A percentile compares a stretch with the other conserved stretches of the same genome.
These are phyloP conservation scores for Xerocomus spinulosus DNA, from an alignment of 768 basidiomycete species.

Conservation along the genomic window DNA sequence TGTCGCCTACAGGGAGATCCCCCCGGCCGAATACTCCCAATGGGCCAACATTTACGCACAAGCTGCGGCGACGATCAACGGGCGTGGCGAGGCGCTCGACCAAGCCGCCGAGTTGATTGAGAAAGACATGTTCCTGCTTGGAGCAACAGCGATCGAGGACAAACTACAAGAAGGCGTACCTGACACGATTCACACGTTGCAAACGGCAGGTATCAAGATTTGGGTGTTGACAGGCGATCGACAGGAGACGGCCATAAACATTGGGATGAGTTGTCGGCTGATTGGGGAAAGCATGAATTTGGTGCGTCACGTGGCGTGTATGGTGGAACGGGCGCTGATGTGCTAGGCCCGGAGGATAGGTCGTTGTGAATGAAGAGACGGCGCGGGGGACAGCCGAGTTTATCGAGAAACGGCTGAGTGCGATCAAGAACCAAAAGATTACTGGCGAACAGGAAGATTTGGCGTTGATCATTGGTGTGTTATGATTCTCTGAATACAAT, in stretches of 20 bases:
- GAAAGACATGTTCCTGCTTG: constrained; percentile 86
- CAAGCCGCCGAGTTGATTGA: constrained; percentile 94
- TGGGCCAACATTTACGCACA: constrained; percentile 88
- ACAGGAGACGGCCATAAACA: constrained; percentile 99
- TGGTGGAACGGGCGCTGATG: too few species aligned
- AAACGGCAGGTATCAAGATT: constrained; percentile 98
- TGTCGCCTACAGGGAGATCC: constrained; percentile 88
- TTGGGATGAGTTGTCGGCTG: constrained; percentile 93
- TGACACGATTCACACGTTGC: constrained; percentile 94
- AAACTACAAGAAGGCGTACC: constrained; percentile 98
- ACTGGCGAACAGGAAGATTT: constrained; percentile 93
- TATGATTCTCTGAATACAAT: background rate
- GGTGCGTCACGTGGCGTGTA: constrained; percentile 46
- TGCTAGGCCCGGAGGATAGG: too few species aligned
- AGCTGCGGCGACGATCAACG: constrained; percentile 93
- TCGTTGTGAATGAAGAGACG: constrained; percentile 90
- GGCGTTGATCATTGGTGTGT: constrained; percentile 84
- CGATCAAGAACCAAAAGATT: constrained; percentile 89
- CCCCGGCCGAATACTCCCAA: constrained; percentile 84
- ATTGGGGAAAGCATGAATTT: constrained; percentile 99
- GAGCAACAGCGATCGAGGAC: constrained; percentile 98
- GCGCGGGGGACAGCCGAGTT: constrained; percentile 80
- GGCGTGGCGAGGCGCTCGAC: constrained; percentile 92
- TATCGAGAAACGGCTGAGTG: constrained; percentile 79
- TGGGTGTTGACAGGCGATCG: constrained; percentile 98